Evolutionary conservation across 441 rosid species (phyloP), one percentile per base, ranked within the genome.

Genomic region (Erysimum pusillum): DNA sequence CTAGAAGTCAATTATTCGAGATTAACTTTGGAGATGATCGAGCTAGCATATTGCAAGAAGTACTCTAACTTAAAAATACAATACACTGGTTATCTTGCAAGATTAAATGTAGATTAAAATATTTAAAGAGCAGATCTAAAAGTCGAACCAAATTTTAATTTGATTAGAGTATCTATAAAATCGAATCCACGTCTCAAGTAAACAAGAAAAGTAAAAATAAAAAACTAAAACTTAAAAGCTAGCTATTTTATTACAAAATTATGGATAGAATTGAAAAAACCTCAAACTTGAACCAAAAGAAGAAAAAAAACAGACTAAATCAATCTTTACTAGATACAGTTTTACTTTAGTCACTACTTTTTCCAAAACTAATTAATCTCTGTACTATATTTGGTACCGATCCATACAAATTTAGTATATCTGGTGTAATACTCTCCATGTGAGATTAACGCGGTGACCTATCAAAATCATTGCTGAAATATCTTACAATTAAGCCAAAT

Each of bases 391-490:
- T 14, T 58, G 51, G 57, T 64, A 46, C 32, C 20, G 36, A 45
- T 25, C 15, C 42, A 36, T 59, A 58, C 28, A 67, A 75, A 41
- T 28, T 6, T 25, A 18, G 59, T 45, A 56, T 35, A 48, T 34
- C 15, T 75, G 60, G 42, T 48, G 36, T 75, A 22, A 67, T 61
- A 25, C 54, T 52, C 56, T 54, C 56, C 36, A 51, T 51, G 74
- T 51, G 69, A 67, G 36, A 49, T 59, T 20, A 60, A 60, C 6
- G 56, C 63, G 46, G 74, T 59, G 36, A 75, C 53, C 54, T 49
- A 60, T 67, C 11, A 68, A 76, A 68, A 22, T 39, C 38, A 58
- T 28, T 67, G 73, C 62, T 67, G 38, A 46, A 9, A 52, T 76
- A 41, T 68, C 42, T 41, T 61, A 69, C 17, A 13, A 44, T 34